A percentile compares a stretch with the other conserved stretches of the same genome.
These are phyloP conservation scores for Nicotiana undulata DNA, from an alignment of 257 asterid genomes.

Conservation along the genomic window DNA sequence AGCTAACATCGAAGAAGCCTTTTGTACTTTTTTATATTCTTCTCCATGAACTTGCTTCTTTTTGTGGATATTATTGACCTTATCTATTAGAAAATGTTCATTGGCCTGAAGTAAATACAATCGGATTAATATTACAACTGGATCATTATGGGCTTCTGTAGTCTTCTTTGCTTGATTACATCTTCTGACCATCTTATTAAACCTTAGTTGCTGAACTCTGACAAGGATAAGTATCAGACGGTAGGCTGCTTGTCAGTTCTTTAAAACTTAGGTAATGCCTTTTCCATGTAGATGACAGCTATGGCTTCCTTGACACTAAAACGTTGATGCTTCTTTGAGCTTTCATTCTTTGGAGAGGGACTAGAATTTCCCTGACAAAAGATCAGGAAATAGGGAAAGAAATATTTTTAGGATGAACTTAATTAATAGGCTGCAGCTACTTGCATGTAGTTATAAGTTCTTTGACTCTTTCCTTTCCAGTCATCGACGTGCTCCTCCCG, in stretches of 20 bases:
- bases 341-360: neutral
- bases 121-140: neutral
- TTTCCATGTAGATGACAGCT: neutral
- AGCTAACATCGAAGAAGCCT: neutral
- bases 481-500: neutral
- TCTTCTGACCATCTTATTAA: neutral
- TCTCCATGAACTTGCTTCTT: neutral
- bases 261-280: neutral
- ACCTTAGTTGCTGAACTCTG: neutral
- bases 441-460: neutral
- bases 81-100: neutral
- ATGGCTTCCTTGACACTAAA: neutral
- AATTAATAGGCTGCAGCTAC: neutral
- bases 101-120: neutral
- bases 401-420: neutral
- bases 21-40: neutral
- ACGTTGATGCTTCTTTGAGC: neutral
- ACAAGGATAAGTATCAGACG: neutral
- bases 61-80: neutral
- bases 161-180: neutral
- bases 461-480: neutral
- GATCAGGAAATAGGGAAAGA: neutral
- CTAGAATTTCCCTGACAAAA: neutral
- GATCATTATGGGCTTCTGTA: neutral
- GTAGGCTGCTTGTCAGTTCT: neutral